phyloP scores from a whole-genome alignment of 805 yeast species.

The Wickerhamiella kurtzmanii region DNA sequence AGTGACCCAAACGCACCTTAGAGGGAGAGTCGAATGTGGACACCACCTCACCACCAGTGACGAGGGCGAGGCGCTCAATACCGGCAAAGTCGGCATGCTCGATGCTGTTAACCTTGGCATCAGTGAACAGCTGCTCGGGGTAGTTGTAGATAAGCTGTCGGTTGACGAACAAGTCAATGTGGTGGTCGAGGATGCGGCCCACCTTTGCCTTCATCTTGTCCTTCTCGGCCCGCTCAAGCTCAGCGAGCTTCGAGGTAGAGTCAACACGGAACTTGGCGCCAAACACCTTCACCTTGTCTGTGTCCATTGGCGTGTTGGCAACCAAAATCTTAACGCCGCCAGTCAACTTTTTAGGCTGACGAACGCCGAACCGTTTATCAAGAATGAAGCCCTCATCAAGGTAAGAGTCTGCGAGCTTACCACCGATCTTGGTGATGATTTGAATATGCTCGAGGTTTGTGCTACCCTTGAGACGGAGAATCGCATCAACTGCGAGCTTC shows the following conservation, averaged over 20 bases:
- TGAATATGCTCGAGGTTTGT: constrained; percentile 87
- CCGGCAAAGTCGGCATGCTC: constrained; percentile 99
- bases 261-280: constrained; percentile 97
- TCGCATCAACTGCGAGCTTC: constrained; percentile 85
- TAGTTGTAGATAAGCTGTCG: constrained; percentile 95
- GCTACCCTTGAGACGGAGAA: constrained; percentile 71
- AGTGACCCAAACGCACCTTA: constrained; percentile 69
- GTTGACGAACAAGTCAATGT: constrained; percentile 81
- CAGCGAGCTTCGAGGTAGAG: constrained; percentile 86
- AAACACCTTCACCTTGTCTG: constrained; percentile 93
- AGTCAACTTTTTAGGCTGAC: constrained; percentile 75
- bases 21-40: constrained; percentile 93
- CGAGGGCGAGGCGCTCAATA: constrained; percentile 88
- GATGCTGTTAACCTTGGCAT: constrained; percentile 73
- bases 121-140: constrained; percentile 92
- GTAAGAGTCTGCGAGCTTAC: constrained; percentile 79
- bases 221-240: constrained; percentile 85
- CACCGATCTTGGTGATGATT: constrained; percentile 86
- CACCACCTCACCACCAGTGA: constrained; percentile 96
- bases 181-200: constrained; percentile 75
- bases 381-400: constrained; percentile 92
- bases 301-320: constrained; percentile 87
- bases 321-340: constrained; percentile 69
- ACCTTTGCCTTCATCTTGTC: constrained; percentile 85
- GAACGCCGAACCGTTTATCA: constrained; percentile 83